Conservation (phyloP, 768 basidiomycete species). For the Suillus subalutaceus region DNA sequence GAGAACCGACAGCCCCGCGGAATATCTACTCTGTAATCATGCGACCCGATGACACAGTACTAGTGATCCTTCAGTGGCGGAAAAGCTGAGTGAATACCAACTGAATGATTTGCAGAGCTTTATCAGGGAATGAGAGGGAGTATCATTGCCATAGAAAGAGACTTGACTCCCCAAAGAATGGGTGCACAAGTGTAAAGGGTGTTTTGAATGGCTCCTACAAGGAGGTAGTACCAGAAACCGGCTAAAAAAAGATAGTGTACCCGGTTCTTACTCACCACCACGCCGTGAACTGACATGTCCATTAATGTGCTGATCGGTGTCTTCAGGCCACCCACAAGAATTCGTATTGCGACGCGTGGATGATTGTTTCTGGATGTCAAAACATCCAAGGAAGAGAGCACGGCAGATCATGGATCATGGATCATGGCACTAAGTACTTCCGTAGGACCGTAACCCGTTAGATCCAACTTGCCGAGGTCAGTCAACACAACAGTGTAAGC, state of each 20-base stretch:
- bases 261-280: constrained; percentile 6
- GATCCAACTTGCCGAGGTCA: neutral
- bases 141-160: neutral
- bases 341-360: neutral
- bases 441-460: neutral
- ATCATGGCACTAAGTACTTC: neutral
- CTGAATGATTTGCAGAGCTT: neutral
- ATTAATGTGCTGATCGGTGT: neutral
- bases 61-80: neutral
- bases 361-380: neutral
- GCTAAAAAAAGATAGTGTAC: neutral
- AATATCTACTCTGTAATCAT: neutral
- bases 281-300: neutral
- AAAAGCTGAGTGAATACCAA: neutral
- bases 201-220: neutral
- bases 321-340: neutral
- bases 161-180: neutral
- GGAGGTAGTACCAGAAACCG: neutral
- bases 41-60: neutral
- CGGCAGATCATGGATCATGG: too few relatives aligned
- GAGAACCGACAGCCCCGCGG: neutral
- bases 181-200: neutral
- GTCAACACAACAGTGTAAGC: neutral
- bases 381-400: neutral
- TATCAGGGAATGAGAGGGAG: neutral